Base-by-base conservation (phyloP, 2,329 filamentous ascomycete species). In the Aspergillus candidus region DNA sequence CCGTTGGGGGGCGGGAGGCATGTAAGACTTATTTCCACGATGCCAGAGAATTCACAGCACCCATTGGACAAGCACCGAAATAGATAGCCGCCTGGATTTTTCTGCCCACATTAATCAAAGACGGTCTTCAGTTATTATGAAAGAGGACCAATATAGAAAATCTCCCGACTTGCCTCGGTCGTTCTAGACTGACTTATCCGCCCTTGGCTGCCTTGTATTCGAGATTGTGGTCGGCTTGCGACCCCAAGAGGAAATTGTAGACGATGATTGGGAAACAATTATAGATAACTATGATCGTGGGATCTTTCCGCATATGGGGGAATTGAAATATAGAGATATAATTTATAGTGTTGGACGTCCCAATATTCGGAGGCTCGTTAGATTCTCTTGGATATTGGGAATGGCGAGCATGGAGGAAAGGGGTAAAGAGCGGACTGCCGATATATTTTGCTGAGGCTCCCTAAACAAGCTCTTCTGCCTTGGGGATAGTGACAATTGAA, bases 201-300 rank as follows among this genome's bases (percentile, higher is more conserved):
- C 49, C 6, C 35, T 51, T 14, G 49, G 49, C 7, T 51, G 44
- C 37, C 38, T 51, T 14, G 44, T 51, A 11, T 51, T 43, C 31
- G 49, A 51, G 31, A 46, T 49, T 17, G 35, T 33, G 13, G 41
- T 40, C 11, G 49, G 46, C 4, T 8, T 6, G 8, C 40, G 43
- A 12, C 49, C 49, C 14, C 49, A 47, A 30, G 18, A 43, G 18
- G 46, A 46, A 7, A 38, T 51, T 27, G 44, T 43, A 1, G 40
- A 49, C 35, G 6, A 15, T 1, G 43, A 51, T 18, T 18, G 18
- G 18, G 18, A 18, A 6, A 18, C 18, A 5, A 18, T 18, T 18
- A 4, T 4, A 6, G 6, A 18, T 18, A 34, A 39, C 30, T 39
- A 38, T 12, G 32, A 44, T 29, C 36, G 37, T 31, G 42, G 42